Evolutionary conservation across 148 eudicot genomes (phyloP).

Genomic region (Vaccinium corymbosum): DNA sequence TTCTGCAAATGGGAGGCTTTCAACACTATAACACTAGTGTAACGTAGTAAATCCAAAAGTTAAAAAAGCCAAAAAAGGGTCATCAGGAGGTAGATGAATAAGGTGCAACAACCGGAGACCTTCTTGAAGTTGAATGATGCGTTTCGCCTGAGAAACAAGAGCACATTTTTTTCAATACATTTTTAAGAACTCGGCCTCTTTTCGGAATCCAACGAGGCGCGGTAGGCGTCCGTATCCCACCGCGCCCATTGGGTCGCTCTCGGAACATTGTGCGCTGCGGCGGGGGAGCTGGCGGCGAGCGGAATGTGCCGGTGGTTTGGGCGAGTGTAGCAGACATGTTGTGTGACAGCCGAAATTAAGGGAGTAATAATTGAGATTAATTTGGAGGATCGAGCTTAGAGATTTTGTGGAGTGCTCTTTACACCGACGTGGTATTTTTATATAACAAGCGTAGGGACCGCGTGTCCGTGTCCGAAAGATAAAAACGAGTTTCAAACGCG

Average conservation of each 20-base stretch:
- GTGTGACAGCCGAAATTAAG: not conserved
- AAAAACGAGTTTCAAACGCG: too few species aligned
- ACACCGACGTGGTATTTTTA: too few species aligned
- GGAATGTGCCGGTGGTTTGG: not conserved
- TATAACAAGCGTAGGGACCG: too few species aligned
- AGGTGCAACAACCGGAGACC: not conserved
- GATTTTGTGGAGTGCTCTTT: too few species aligned
- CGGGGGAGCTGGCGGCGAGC: not conserved
- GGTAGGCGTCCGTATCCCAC: not conserved
- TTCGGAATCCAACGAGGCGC: not conserved
- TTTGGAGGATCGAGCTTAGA: too few species aligned
- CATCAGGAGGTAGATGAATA: not conserved
- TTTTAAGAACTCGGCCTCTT: not conserved
- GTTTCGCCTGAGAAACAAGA: not conserved
- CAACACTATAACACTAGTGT: not conserved
- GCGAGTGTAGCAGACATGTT: not conserved
- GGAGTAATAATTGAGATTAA: too few species aligned
- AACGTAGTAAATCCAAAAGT: too few species aligned
- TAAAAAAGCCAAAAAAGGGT: not conserved
- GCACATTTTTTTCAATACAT: not conserved
- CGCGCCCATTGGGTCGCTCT: not conserved
- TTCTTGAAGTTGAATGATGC: not conserved
- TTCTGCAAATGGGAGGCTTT: not conserved
- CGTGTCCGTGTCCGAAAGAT: too few species aligned
- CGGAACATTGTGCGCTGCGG: not conserved